These are phyloP conservation scores for Pisolithus tinctorius DNA, from an alignment of 768 basidiomycete species.

Conservation along the genomic window DNA sequence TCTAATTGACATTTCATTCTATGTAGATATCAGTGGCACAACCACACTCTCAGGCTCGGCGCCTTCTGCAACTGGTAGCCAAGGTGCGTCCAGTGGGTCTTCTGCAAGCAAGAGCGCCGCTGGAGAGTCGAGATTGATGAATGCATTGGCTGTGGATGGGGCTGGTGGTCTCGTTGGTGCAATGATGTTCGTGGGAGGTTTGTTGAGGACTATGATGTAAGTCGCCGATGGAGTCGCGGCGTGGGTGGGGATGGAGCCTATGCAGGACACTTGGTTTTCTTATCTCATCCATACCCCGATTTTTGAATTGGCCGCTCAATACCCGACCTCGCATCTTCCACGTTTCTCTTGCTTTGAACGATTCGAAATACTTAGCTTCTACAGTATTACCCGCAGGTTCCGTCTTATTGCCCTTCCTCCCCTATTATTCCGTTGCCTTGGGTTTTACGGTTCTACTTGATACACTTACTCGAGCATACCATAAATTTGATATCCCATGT, in stretches of 20 bases:
- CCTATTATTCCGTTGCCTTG: too few relatives aligned
- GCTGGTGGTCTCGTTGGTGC: background rate
- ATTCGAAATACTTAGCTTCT: too few relatives aligned
- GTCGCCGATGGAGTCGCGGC: background rate
- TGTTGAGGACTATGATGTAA: background rate
- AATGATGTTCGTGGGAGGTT: background rate
- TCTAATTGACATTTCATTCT: background rate
- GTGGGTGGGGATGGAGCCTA: background rate
- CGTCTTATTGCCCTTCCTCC: too few relatives aligned
- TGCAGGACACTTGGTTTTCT: background rate
- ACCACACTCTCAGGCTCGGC: conserved; percentile 7
- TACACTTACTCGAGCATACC: too few relatives aligned
- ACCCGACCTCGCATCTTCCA: too few relatives aligned
- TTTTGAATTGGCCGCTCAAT: background rate
- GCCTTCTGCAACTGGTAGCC: conserved; percentile 2
- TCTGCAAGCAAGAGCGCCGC: conserved; percentile 1
- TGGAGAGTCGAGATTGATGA: background rate
- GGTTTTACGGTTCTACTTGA: too few relatives aligned
- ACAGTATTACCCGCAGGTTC: too few relatives aligned
- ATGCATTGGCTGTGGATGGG: conserved; percentile 2
- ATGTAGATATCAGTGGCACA: conserved; percentile 21
- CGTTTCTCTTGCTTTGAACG: too few relatives aligned
- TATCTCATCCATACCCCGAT: background rate
- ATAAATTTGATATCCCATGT: too few relatives aligned
- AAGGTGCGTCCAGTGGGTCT: conserved; percentile 3